Evolutionary conservation across 306 rosid species (phyloP).

Genomic region (Styphnolobium japonicum): DNA sequence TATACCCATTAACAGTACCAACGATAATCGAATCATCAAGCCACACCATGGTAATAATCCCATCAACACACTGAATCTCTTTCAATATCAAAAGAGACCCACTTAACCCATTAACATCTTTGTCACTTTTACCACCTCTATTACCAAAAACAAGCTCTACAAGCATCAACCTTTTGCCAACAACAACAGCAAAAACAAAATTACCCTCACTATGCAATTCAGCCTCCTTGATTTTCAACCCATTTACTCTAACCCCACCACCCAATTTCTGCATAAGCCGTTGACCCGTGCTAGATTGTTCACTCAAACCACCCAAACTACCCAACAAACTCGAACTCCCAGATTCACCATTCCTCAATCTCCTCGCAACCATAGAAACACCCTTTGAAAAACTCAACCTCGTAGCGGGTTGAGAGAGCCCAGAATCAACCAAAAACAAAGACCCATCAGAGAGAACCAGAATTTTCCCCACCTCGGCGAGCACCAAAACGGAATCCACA

Average conservation of each 20-base stretch:
- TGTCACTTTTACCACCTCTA: conserved; percentile 51
- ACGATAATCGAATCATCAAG: conserved; percentile 78
- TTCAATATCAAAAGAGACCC: conserved; percentile 65
- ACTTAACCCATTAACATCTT: conserved; percentile 35
- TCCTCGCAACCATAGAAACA: conserved; percentile 52
- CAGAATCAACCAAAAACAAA: conserved; percentile 61
- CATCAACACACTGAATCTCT: conserved; percentile 83
- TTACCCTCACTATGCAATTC: conserved; percentile 43
- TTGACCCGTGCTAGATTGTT: conserved; percentile 44
- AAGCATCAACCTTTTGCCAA: conserved; percentile 67
- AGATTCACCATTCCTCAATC: conserved; percentile 49
- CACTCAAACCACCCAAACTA: conserved; percentile 20
- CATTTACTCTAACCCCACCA: conserved; percentile 58
- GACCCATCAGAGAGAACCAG: conserved; percentile 70
- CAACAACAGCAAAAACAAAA: conserved; percentile 56
- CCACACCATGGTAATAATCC: conserved; percentile 79
- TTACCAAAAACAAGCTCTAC: conserved; percentile 61
- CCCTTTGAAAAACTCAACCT: conserved; percentile 65
- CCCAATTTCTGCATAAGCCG: conserved; percentile 75
- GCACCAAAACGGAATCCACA: conserved; percentile 48
- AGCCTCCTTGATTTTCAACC: conserved; percentile 61
- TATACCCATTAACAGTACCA: conserved; percentile 75
- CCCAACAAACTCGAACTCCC: conserved; percentile 47
- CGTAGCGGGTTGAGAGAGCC: conserved; percentile 46
- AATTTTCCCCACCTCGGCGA: conserved; percentile 53